Conservation (phyloP, 495 filamentous ascomycete genomes). For the Penicillium fimorum region DNA sequence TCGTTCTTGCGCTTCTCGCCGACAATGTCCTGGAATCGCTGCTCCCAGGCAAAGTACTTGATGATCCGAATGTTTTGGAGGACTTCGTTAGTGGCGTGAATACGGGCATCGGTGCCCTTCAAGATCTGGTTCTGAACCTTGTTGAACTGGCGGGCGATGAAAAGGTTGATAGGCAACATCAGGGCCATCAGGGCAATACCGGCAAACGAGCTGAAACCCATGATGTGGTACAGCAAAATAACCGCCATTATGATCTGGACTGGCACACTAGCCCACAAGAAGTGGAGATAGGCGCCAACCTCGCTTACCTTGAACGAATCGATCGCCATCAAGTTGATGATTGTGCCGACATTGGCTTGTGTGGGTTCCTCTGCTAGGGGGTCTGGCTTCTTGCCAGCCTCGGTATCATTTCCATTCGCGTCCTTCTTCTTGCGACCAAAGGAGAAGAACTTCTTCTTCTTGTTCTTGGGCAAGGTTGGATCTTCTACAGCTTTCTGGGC, state of each 20-base stretch:
- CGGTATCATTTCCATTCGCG: slow-evolving; percentile 31
- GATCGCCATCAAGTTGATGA: slow-evolving; percentile 98
- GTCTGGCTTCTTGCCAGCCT: slow-evolving; percentile 37
- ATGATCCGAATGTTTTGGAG: slow-evolving; percentile 98
- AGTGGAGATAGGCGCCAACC: slow-evolving; percentile 88
- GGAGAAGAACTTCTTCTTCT: slow-evolving; percentile 52
- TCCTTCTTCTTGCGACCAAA: slow-evolving; percentile 60
- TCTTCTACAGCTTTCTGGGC: slow-evolving; percentile 44
- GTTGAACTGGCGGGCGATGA: slow-evolving; percentile 80
- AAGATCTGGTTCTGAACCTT: slow-evolving; percentile 85
- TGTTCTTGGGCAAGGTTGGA: slow-evolving; percentile 22
- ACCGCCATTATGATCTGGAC: slow-evolving; percentile 76
- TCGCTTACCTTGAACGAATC: slow-evolving; percentile 99
- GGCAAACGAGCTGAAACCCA: slow-evolving; percentile 90
- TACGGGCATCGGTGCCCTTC: slow-evolving; percentile 91
- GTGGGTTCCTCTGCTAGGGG: slow-evolving; percentile 46
- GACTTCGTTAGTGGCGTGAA: slow-evolving; percentile 95
- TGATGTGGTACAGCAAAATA: slow-evolving; percentile 77
- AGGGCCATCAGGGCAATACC: slow-evolving; percentile 90
- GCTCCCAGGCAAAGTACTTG: slow-evolving; percentile 99
- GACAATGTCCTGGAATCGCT: slow-evolving; percentile 81
- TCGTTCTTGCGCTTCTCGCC: slow-evolving; percentile 83
- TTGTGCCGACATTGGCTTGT: slow-evolving; percentile 88
- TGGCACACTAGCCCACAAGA: slow-evolving; percentile 80
- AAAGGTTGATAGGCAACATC: slow-evolving; percentile 84